These are phyloP conservation scores for Fusarium agapanthi DNA, from an alignment of 2,329 filamentous ascomycete genomes.

Conservation along the genomic window DNA sequence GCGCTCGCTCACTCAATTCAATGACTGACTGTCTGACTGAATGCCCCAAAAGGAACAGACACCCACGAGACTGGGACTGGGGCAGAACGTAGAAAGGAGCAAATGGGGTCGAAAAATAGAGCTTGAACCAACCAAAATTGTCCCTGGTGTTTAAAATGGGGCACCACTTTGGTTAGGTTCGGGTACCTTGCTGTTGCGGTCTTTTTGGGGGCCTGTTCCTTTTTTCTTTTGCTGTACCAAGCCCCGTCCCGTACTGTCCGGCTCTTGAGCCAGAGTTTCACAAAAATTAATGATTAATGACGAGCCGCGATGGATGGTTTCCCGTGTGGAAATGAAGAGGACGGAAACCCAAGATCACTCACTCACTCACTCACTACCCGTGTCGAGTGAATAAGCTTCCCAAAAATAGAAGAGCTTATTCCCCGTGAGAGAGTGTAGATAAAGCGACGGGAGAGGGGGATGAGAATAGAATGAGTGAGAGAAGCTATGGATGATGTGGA, in stretches of 20 bases:
- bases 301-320: constrained; percentile 6
- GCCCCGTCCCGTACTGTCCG: background rate
- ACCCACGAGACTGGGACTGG: constrained; percentile 11
- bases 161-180: constrained; percentile 14
- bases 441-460: background rate
- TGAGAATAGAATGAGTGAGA: background rate
- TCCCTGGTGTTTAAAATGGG: background rate
- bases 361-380: background rate
- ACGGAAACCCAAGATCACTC: background rate
- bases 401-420: constrained; percentile 8
- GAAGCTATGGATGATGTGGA: constrained; percentile 5
- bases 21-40: background rate
- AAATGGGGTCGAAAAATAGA: constrained; percentile 18
- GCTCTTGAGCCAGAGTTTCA: constrained; percentile 23
- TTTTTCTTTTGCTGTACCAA: background rate
- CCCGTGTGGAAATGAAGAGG: constrained; percentile 21
- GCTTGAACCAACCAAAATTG: constrained; percentile 17
- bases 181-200: constrained; percentile 22
- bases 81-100: constrained; percentile 20
- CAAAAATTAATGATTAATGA: constrained; percentile 24
- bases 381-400: background rate
- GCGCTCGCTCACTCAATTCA: background rate
- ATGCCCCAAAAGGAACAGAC: background rate
- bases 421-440: constrained; percentile 2
- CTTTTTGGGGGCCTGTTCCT: constrained; percentile 12